Percentiles rank a stretch among this genome's conserved stretches.
phyloP scores from a whole-genome alignment of 2,329 filamentous ascomycete genomes.

The Helminthosporium solani region DNA sequence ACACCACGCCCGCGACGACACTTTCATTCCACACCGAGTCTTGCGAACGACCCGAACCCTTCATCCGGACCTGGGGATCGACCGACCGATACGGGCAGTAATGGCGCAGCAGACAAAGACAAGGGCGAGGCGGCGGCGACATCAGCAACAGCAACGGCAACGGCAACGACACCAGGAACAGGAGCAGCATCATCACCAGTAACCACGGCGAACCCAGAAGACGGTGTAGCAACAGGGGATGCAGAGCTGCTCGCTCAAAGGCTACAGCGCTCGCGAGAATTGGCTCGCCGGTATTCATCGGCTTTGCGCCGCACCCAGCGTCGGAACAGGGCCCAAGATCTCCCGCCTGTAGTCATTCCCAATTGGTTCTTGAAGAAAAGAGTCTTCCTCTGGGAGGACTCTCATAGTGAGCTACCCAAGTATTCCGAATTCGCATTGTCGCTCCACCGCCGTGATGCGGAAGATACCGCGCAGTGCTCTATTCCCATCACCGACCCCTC shows the following conservation, averaged over 20 bases:
- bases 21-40: conserved; percentile 36
- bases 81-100: conserved; percentile 19
- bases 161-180: no score
- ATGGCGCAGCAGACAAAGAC: conserved; percentile 21
- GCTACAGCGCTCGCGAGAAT: conserved; percentile 38
- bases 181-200: conserved; percentile 15
- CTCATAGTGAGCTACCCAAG: conserved; percentile 8
- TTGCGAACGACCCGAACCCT: conserved; percentile 29
- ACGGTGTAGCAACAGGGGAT: conserved; percentile 29
- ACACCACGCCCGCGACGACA: conserved; percentile 30
- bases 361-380: conserved; percentile 57
- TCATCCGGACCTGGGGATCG: conserved; percentile 31
- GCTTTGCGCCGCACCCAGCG: conserved; percentile 37
- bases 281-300: conserved; percentile 35
- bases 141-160: conserved; percentile 4
- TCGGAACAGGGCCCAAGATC: conserved; percentile 33
- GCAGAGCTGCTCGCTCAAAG: conserved; percentile 39
- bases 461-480: conserved; percentile 16
- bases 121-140: conserved; percentile 20
- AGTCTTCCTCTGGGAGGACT: conserved; percentile 47
- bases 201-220: conserved; percentile 4
- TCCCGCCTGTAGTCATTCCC: conserved; percentile 53
- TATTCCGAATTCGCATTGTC: conserved; percentile 20
- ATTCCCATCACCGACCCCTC: conserved; percentile 12
- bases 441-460: conserved; percentile 24